Conservation (phyloP, 1,139 yeast genomes). For the Debaryomyces psychrophilus region DNA sequence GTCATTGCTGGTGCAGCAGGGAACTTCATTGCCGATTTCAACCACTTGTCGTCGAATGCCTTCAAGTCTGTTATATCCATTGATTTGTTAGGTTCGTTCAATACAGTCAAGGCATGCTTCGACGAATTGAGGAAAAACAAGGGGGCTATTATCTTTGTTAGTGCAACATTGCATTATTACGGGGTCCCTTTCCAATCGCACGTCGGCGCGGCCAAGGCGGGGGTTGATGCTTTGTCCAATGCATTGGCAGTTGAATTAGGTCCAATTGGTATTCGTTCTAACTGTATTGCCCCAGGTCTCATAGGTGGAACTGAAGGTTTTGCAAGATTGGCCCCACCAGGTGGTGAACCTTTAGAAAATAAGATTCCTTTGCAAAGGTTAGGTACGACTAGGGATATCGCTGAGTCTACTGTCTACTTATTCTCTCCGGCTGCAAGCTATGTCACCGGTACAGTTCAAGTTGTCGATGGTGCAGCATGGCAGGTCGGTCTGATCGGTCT, state of each 20-base stretch:
- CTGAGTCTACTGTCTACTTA: slow-evolving; percentile 82
- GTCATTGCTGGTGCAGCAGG: slow-evolving; percentile 98
- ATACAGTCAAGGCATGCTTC: slow-evolving; percentile 83
- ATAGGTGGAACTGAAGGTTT: slow-evolving; percentile 86
- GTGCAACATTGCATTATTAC: slow-evolving; percentile 87
- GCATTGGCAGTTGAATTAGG: slow-evolving; percentile 91
- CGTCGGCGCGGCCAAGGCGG: slow-evolving; percentile 96
- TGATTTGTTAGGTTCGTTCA: slow-evolving; percentile 85
- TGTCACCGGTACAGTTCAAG: slow-evolving; percentile 74
- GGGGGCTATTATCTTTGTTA: slow-evolving; percentile 81
- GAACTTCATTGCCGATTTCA: slow-evolving; percentile 81
- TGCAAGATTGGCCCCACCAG: slow-evolving; percentile 54
- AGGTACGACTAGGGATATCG: slow-evolving; percentile 80
- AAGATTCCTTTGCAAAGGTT: slow-evolving; percentile 75
- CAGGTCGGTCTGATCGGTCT: slow-evolving; percentile 62
- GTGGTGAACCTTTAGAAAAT: slow-evolving; percentile 38
- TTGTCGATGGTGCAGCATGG: slow-evolving; percentile 94
- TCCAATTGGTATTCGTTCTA: slow-evolving; percentile 80
- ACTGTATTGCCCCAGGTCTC: slow-evolving; percentile 90
- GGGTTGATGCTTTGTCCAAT: slow-evolving; percentile 84
- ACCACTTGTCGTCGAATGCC: slow-evolving; percentile 80
- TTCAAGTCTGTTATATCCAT: slow-evolving; percentile 86
- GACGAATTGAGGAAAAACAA: slow-evolving; percentile 65
- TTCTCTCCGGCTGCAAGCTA: slow-evolving; percentile 82
- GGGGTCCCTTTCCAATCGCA: slow-evolving; percentile 92